phyloP scores from a whole-genome alignment of 257 asterid genomes.

The Ocimum tenuiflorum region DNA sequence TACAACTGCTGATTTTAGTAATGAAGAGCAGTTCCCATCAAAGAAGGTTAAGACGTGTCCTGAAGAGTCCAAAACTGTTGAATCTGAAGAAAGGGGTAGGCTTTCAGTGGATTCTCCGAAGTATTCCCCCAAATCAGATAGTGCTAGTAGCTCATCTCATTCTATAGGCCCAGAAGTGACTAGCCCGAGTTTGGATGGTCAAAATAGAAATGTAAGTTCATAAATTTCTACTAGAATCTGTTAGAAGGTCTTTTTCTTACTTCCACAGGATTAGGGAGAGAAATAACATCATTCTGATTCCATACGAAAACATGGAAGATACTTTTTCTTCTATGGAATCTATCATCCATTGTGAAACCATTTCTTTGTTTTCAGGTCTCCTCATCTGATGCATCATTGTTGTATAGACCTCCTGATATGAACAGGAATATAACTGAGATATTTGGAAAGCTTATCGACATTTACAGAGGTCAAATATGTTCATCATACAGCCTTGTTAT shows the following conservation, averaged over 20 bases:
- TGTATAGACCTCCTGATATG: conserved; percentile 81
- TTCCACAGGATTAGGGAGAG: background rate
- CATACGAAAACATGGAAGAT: background rate
- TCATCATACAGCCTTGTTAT: conserved; percentile 2
- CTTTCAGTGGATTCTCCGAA: conserved; percentile 13
- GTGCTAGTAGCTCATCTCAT: conserved; percentile 34
- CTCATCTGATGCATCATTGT: conserved; percentile 42
- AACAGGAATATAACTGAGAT: conserved; percentile 71
- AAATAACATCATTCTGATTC: background rate
- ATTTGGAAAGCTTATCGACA: conserved; percentile 82
- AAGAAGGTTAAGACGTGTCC: conserved; percentile 48
- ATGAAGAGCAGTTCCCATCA: conserved; percentile 23
- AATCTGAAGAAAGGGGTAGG: conserved; percentile 20
- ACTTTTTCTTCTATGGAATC: background rate
- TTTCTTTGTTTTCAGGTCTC: conserved; percentile 39
- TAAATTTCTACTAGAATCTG: background rate
- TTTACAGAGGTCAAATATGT: conserved; percentile 66
- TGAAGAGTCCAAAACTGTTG: conserved; percentile 30
- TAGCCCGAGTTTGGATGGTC: conserved; percentile 32
- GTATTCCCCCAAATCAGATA: conserved; percentile 24
- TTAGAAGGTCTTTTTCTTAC: background rate
- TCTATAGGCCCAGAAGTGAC: conserved; percentile 47
- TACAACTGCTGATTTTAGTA: conserved; percentile 20
- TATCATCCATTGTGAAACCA: background rate
- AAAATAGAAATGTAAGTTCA: conserved; percentile 37